These are phyloP conservation scores for Pterula multifida DNA, from an alignment of 1,284 basidiomycete species.

Conservation along the genomic window DNA sequence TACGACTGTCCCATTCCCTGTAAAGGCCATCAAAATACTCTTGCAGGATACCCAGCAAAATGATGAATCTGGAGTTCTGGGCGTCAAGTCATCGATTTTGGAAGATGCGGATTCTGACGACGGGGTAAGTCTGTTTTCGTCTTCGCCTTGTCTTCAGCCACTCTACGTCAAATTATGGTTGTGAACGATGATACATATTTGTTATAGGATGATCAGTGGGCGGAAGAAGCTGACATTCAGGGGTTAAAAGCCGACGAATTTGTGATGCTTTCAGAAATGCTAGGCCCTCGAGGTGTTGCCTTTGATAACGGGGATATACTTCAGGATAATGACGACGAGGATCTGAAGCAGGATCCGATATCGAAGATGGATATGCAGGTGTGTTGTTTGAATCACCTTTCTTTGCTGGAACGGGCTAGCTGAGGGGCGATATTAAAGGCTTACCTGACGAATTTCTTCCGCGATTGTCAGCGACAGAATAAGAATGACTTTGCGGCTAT, in stretches of 20 bases:
- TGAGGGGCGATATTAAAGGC: too few relatives aligned
- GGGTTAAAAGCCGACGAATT: constrained; percentile 52
- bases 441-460: constrained; percentile 58
- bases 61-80: constrained; percentile 48
- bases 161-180: too few relatives aligned
- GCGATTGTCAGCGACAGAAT: constrained; percentile 57
- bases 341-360: constrained; percentile 77
- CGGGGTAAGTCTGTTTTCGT: constrained; percentile 35
- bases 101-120: constrained; percentile 65
- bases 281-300: constrained; percentile 53
- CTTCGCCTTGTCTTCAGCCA: constrained; percentile 5
- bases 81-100: constrained; percentile 31
- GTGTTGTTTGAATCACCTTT: neutral
- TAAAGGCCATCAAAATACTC: constrained; percentile 86
- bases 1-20: constrained; percentile 75
- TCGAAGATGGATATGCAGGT: constrained; percentile 86
- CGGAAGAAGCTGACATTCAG: constrained; percentile 60
- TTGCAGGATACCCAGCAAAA: constrained; percentile 72
- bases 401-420: neutral
- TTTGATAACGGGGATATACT: constrained; percentile 65
- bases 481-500: constrained; percentile 52
- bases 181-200: constrained; percentile 5
- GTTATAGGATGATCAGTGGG: constrained; percentile 75
- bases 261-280: constrained; percentile 55
- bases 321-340: constrained; percentile 70